phyloP scores from a whole-genome alignment of 495 filamentous ascomycete genomes.

The Cetradonia linearis region DNA sequence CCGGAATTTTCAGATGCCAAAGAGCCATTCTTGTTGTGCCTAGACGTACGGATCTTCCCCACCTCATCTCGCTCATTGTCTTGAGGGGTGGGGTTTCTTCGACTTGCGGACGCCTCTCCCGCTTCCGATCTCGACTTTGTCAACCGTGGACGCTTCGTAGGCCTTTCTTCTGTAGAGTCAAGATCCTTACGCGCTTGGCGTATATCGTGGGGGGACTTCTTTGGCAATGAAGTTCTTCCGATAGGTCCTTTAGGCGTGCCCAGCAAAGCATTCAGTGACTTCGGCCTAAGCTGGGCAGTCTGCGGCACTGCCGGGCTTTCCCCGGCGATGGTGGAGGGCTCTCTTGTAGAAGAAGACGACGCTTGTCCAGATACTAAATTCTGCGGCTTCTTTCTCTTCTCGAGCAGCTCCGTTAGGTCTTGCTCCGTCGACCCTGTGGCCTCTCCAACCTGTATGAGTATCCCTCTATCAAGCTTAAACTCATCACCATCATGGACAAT shows the following conservation, averaged over 20 bases:
- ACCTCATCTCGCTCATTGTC: background rate
- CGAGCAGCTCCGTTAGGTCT: conserved; percentile 62
- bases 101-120: background rate
- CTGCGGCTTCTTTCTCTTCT: conserved; percentile 44
- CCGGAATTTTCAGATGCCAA: background rate
- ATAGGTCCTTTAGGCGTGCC: conserved; percentile 43
- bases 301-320: conserved; percentile 14
- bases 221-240: conserved; percentile 33
- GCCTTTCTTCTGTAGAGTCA: conserved; percentile 26
- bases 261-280: conserved; percentile 48
- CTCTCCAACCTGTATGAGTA: conserved; percentile 71
- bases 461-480: conserved; percentile 63
- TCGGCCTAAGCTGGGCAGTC: conserved; percentile 32
- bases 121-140: background rate
- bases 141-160: conserved; percentile 41
- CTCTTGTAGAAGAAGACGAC: conserved; percentile 23
- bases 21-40: background rate
- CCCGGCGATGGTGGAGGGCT: conserved; percentile 24
- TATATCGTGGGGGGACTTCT: conserved; percentile 42
- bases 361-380: conserved; percentile 32
- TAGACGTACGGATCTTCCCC: background rate
- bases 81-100: background rate
- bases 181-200: conserved; percentile 28
- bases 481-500: conserved; percentile 69
- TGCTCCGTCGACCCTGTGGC: conserved; percentile 59